phyloP scores from a whole-genome alignment of 768 basidiomycete genomes.

The Tulasnella sp. region DNA sequence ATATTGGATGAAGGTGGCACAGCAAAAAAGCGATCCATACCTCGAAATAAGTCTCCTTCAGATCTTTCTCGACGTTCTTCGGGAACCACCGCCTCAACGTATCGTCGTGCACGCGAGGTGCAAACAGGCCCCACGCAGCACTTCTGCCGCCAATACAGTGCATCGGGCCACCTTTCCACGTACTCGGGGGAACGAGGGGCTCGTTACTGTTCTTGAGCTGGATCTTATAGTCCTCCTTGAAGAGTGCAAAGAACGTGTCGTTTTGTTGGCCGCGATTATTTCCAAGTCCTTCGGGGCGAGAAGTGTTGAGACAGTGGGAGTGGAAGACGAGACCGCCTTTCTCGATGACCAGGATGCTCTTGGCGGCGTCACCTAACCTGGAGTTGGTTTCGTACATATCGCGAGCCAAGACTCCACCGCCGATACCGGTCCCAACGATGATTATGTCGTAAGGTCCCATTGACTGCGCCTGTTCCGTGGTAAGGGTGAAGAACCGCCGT shows the following conservation, averaged over 20 bases:
- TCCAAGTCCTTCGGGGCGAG: slow-evolving; percentile 22
- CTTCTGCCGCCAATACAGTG: slow-evolving; percentile 22
- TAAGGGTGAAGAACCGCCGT: not conserved
- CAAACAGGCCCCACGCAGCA: slow-evolving; percentile 16
- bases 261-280: slow-evolving; percentile 23
- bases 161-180: slow-evolving; percentile 24
- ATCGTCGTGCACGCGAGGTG: slow-evolving; percentile 1
- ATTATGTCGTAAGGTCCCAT: slow-evolving; percentile 21
- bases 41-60: not conserved
- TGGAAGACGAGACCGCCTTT: slow-evolving; percentile 24
- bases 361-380: slow-evolving; percentile 18
- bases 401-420: slow-evolving; percentile 23
- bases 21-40: too few relatives aligned
- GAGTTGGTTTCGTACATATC: slow-evolving; percentile 24
- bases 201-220: not conserved
- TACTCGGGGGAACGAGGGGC: too few relatives aligned
- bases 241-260: slow-evolving; percentile 22
- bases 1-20: too few relatives aligned
- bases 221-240: slow-evolving; percentile 18
- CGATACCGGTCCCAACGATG: slow-evolving; percentile 24
- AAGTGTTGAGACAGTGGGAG: slow-evolving; percentile 24
- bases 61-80: not conserved
- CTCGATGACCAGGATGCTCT: slow-evolving; percentile 24
- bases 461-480: slow-evolving; percentile 17
- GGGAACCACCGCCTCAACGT: not conserved